Evolutionary conservation across 495 filamentous ascomycete genomes (phyloP), one percentile per base, ranked within the genome.

Genomic region (Xylaria palmicola): DNA sequence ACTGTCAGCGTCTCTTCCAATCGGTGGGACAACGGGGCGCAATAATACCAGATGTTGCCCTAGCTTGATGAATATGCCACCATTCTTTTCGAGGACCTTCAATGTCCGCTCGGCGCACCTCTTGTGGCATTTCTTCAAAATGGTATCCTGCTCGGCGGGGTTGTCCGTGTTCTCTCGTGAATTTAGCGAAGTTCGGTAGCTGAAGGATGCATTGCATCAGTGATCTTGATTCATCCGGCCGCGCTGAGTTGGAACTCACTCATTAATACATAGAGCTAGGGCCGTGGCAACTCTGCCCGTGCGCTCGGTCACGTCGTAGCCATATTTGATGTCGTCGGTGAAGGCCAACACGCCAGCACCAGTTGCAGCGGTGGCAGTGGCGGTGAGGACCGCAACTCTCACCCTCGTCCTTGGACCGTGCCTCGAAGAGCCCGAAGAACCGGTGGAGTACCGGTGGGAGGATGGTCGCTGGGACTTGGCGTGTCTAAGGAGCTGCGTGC

Each of bases 21-120:
- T 24, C 24, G 8, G 27, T 22, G 17, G n/a, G 13, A 20, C 10
- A 22, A 41, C n/a, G 41, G 6, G 45, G 0, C 24, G 29, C 60
- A 68, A 56, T 59, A 68, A 56, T 77, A 85, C 83, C 73, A 99
- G 75, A 77, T 99, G 94, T 65, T 99, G 94, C 22, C 94, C 94
- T 26, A 99, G 76, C 73, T 99, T 99, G 68, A 99, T 98, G 66
- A 98, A 99, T 66, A 99, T 92, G 6, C 93, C 96, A 37, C 94
- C 94, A 76, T 95, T 98, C 77, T 87, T 89, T 79, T 99, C 93
- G 27, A 99, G 76, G 0, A 94, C 92, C 36, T 81, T 79, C 17
- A 98, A 77, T 10, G 94, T 97, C 56, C 94, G 86, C 51, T 74
- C 67, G 12, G 94, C 95, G 75, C 94, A 99, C 68, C 94, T 84